Conservation (phyloP, 1,139 yeast genomes). For the Yamadazyma mexicana region DNA sequence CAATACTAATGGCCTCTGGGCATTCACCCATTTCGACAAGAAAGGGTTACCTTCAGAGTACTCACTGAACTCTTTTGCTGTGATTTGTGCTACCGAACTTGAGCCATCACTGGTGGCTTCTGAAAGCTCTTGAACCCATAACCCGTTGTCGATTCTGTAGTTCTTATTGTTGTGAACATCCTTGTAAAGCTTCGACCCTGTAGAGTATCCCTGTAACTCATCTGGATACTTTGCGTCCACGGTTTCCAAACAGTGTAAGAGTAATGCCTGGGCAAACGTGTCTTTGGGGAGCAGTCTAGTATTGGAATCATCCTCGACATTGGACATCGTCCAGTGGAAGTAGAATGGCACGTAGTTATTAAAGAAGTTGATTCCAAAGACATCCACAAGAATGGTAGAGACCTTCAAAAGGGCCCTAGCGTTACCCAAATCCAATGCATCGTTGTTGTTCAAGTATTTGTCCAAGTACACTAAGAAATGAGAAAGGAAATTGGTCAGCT, state of each 20-base stretch:
- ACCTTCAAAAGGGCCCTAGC: slow-evolving; percentile 24
- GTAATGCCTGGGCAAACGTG: slow-evolving; percentile 34
- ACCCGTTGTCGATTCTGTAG: slow-evolving; percentile 24
- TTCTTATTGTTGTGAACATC: slow-evolving; percentile 28
- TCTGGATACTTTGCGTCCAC: slow-evolving; percentile 33
- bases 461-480: slow-evolving; percentile 36
- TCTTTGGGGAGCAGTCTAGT: slow-evolving; percentile 22
- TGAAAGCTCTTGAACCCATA: slow-evolving; percentile 31
- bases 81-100: slow-evolving; percentile 6
- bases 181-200: slow-evolving; percentile 23
- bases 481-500: slow-evolving; percentile 35
- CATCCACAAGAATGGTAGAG: slow-evolving; percentile 27
- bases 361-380: slow-evolving; percentile 48
- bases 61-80: slow-evolving; percentile 27
- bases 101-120: slow-evolving; percentile 5
- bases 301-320: neutral
- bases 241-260: slow-evolving; percentile 25
- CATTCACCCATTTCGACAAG: slow-evolving; percentile 33
- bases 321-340: slow-evolving; percentile 41
- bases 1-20: slow-evolving; percentile 27
- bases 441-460: slow-evolving; percentile 28
- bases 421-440: slow-evolving; percentile 22
- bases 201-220: slow-evolving; percentile 27
- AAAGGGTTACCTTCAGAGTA: slow-evolving; percentile 35
- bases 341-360: slow-evolving; percentile 49